Conservation (phyloP, 2,329 filamentous ascomycete genomes). For the Colletotrichum camelliae region DNA sequence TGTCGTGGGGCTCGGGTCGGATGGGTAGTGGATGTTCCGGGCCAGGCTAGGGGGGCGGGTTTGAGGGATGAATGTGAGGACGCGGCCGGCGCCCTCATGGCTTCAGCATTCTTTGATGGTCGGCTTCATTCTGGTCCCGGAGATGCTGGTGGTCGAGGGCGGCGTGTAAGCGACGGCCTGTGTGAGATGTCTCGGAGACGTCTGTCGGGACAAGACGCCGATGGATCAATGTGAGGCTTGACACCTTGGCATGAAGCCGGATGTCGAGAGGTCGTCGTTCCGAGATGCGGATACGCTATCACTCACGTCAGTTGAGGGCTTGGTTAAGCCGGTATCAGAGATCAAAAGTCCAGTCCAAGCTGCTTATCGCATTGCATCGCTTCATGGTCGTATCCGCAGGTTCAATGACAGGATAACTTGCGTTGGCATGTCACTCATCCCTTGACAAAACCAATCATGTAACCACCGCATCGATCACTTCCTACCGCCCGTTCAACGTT, state of each 20-base stretch:
- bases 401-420: fast-evolving
- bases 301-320: not conserved
- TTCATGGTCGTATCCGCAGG: not conserved
- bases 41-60: not conserved
- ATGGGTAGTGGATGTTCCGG: not conserved
- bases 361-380: not conserved
- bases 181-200: not conserved
- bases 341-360: not conserved
- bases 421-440: not conserved
- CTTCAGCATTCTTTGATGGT: not conserved
- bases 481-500: not conserved
- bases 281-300: not conserved
- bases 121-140: not conserved
- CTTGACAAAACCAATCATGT: fast-evolving
- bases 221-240: not conserved
- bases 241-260: not conserved
- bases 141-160: not conserved
- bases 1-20: not conserved
- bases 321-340: not conserved
- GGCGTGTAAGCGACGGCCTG: not conserved
- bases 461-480: fast-evolving
- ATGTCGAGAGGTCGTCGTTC: not conserved
- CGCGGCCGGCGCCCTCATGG: not conserved
- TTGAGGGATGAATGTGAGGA: not conserved
- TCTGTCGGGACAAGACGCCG: not conserved